Percentiles rank a stretch among this genome's conserved stretches.
phyloP scores from a whole-genome alignment of 495 filamentous ascomycete genomes.

The Trichoderma erinaceum region DNA sequence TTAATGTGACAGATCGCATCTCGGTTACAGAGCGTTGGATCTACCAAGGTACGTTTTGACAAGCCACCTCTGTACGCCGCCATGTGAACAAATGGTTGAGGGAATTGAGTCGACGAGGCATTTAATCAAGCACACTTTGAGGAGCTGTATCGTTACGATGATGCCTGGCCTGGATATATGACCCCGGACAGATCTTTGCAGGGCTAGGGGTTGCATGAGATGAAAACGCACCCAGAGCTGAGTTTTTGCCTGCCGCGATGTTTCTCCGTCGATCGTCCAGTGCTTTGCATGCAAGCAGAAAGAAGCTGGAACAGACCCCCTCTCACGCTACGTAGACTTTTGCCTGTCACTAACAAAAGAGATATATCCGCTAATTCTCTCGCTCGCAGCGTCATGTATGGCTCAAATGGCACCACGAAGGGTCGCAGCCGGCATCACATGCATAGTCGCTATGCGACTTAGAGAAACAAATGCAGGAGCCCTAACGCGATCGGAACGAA shows the following conservation, averaged over 20 bases:
- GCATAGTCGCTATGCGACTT: slow-evolving; percentile 1
- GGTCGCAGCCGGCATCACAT: slow-evolving; percentile 8
- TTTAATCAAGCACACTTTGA: background rate
- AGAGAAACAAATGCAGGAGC: background rate
- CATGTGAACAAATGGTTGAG: background rate
- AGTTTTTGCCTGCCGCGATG: no score
- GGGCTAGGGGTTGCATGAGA: no score
- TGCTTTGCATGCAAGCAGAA: background rate
- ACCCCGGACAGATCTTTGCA: no score
- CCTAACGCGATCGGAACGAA: background rate
- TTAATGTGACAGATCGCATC: slow-evolving; percentile 8
- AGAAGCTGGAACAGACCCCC: background rate
- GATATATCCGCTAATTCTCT: background rate
- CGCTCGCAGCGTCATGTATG: slow-evolving; percentile 1
- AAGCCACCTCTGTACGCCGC: background rate
- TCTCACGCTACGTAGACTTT: background rate
- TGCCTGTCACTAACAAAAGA: background rate
- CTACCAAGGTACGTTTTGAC: background rate
- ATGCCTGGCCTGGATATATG: no score
- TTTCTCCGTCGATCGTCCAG: no score
- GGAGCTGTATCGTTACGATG: background rate
- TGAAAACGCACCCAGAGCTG: no score
- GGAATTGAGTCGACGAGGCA: background rate
- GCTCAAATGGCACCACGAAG: slow-evolving; percentile 1
- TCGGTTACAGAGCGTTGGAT: background rate